Conservation (phyloP, 768 basidiomycete genomes). For the Boletellus sp. region DNA sequence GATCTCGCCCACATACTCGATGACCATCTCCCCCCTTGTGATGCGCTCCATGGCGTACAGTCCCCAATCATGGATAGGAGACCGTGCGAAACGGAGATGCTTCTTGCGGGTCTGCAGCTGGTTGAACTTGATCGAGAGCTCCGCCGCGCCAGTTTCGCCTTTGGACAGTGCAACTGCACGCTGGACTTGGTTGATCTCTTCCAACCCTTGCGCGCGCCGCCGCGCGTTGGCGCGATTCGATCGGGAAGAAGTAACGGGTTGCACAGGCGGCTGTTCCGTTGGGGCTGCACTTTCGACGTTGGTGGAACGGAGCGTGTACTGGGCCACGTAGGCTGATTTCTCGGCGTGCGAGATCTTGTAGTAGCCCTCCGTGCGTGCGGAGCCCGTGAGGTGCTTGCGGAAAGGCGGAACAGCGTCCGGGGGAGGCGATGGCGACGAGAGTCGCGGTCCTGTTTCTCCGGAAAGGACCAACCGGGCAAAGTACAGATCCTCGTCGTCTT, state of each 20-base stretch:
- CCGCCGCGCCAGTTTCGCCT: constrained; percentile 65
- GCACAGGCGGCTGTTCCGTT: constrained; percentile 40
- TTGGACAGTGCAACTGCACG: constrained; percentile 72
- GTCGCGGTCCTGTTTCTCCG: constrained; percentile 23
- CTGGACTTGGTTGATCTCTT: constrained; percentile 92
- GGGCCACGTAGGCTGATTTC: constrained; percentile 89
- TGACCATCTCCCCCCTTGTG: constrained; percentile 94
- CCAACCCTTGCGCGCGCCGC: constrained; percentile 85
- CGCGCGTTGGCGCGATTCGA: constrained; percentile 92
- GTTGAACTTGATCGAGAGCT: constrained; percentile 93
- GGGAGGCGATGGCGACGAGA: constrained; percentile 29
- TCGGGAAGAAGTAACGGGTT: constrained; percentile 70
- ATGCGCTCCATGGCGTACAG: constrained; percentile 98
- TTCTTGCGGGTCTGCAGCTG: constrained; percentile 98
- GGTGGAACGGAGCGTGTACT: constrained; percentile 67
- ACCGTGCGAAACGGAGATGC: constrained; percentile 90
- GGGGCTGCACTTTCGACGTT: constrained; percentile 41
- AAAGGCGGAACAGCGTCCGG: constrained; percentile 48
- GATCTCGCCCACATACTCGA: constrained; percentile 98
- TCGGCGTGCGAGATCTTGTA: constrained; percentile 92
- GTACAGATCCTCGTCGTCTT: constrained; percentile 89
- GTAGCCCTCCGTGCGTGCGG: constrained; percentile 90
- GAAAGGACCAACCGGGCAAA: constrained; percentile 49
- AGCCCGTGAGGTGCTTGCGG: constrained; percentile 78
- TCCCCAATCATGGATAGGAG: constrained; percentile 98